phyloP scores from a whole-genome alignment of 768 basidiomycete species.

The Kwoniella pini region DNA sequence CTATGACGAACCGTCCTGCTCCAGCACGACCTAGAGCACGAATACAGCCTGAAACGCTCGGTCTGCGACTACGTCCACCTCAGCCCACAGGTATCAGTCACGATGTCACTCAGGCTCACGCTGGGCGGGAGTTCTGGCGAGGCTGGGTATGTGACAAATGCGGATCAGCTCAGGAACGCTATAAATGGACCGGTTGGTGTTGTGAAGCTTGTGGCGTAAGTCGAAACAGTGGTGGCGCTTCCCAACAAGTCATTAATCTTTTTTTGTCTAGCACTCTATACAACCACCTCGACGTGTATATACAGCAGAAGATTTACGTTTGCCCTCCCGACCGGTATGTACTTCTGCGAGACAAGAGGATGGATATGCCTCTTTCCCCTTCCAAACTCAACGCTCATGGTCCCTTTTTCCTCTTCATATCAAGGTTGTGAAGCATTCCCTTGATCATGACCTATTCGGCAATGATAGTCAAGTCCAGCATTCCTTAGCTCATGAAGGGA shows the following conservation, averaged over 20 bases:
- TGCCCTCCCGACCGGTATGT: constrained; percentile 27
- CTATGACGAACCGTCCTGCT: constrained; percentile 7
- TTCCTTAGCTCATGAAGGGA: constrained; percentile 27
- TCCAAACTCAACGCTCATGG: constrained; percentile 9
- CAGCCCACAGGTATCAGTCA: constrained; percentile 9
- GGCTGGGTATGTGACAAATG: constrained; percentile 47
- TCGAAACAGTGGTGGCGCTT: neutral
- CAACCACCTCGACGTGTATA: constrained; percentile 21
- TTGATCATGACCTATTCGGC: constrained; percentile 16
- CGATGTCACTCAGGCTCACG: constrained; percentile 6
- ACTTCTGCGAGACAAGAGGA: constrained; percentile 35
- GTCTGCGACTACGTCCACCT: constrained; percentile 30
- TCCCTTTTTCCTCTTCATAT: constrained; percentile 32
- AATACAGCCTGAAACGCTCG: constrained; percentile 32
- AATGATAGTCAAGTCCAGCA: constrained; percentile 31
- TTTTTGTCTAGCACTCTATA: constrained; percentile 5
- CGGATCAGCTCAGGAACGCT: constrained; percentile 41
- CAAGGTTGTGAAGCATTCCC: constrained; percentile 36
- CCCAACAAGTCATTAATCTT: neutral
- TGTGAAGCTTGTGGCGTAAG: constrained; percentile 49
- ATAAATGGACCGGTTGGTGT: constrained; percentile 44
- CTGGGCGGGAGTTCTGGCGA: constrained; percentile 43
- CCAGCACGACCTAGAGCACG: constrained; percentile 12
- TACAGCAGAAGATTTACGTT: constrained; percentile 15
- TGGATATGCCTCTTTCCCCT: constrained; percentile 26